A percentile compares a stretch with the other conserved stretches of the same genome.
phyloP scores from a whole-genome alignment of 805 yeast genomes.

The Zygoascus flipseniorum region DNA sequence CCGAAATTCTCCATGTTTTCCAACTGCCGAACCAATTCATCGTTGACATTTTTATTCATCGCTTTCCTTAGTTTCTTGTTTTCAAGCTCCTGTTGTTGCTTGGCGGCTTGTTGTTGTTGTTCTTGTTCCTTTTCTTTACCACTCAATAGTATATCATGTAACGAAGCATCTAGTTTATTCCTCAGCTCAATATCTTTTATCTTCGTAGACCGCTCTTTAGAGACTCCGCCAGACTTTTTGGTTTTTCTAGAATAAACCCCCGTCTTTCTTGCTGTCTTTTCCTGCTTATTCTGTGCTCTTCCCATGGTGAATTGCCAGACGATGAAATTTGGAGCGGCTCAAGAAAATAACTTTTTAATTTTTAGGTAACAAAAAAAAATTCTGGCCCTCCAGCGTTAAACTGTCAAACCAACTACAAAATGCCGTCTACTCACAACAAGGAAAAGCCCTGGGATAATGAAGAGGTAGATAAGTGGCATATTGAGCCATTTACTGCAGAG shows the following conservation, averaged over 20 bases:
- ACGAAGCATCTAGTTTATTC: conserved; percentile 5
- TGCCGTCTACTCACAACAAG: conserved; percentile 89
- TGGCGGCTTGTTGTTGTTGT: background rate
- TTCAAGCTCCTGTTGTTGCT: conserved; percentile 1
- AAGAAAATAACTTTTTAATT: background rate
- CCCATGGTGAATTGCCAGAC: background rate
- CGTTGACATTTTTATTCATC: conserved; percentile 2
- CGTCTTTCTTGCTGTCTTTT: background rate
- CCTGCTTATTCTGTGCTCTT: background rate
- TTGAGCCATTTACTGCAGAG: conserved; percentile 81
- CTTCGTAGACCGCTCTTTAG: conserved; percentile 3
- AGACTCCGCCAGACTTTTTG: background rate
- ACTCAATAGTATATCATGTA: conserved; percentile 5
- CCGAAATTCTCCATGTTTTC: conserved; percentile 11
- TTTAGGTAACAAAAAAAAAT: background rate
- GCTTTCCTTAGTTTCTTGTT: conserved; percentile 2
- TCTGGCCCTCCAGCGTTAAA: conserved; percentile 4
- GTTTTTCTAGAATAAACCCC: background rate
- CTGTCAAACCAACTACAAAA: conserved; percentile 21
- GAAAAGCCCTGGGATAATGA: conserved; percentile 98
- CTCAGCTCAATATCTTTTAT: conserved; percentile 5
- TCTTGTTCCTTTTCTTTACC: too few relatives aligned
- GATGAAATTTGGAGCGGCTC: background rate
- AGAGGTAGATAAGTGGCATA: conserved; percentile 87
- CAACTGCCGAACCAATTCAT: conserved; percentile 9